These are phyloP conservation scores for Erysimum cheiranthoides DNA, from an alignment of 345 rosid genomes.

Conservation along the genomic window DNA sequence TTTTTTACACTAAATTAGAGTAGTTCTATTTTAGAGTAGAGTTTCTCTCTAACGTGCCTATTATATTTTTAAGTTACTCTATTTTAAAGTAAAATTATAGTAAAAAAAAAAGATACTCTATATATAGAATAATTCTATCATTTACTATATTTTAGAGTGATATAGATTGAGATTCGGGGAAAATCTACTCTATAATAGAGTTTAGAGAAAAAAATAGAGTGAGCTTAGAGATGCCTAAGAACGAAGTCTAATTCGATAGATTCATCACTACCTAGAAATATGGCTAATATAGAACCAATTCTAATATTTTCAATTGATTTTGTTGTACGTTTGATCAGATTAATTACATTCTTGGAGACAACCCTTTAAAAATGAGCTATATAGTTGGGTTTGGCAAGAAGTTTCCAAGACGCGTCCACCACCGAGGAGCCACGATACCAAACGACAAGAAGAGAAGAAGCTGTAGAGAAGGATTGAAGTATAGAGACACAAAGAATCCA, in stretches of 20 bases:
- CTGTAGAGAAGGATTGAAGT: slow-evolving; percentile 74
- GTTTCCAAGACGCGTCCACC: slow-evolving; percentile 80
- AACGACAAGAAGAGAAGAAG: slow-evolving; percentile 57
- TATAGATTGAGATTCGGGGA: too few species aligned
- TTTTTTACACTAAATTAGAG: too few species aligned
- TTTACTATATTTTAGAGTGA: too few species aligned
- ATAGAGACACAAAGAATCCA: slow-evolving; percentile 59
- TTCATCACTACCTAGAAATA: neutral
- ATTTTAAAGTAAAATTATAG: too few species aligned
- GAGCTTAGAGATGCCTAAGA: too few species aligned
- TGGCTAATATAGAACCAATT: neutral
- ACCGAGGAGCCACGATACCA: slow-evolving; percentile 84
- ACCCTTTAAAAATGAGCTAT: slow-evolving; percentile 87
- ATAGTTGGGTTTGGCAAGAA: slow-evolving; percentile 75
- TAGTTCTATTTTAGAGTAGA: too few species aligned
- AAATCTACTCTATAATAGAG: too few species aligned
- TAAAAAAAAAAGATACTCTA: too few species aligned
- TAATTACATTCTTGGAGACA: slow-evolving; percentile 79
- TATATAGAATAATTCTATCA: too few species aligned
- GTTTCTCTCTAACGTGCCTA: too few species aligned
- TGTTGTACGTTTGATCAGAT: slow-evolving; percentile 46
- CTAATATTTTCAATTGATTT: neutral
- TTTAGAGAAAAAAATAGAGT: too few species aligned
- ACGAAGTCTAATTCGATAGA: neutral
- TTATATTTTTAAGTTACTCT: too few species aligned